These are phyloP conservation scores for Silene uniflora DNA, from an alignment of 148 eudicot genomes.

Conservation along the genomic window DNA sequence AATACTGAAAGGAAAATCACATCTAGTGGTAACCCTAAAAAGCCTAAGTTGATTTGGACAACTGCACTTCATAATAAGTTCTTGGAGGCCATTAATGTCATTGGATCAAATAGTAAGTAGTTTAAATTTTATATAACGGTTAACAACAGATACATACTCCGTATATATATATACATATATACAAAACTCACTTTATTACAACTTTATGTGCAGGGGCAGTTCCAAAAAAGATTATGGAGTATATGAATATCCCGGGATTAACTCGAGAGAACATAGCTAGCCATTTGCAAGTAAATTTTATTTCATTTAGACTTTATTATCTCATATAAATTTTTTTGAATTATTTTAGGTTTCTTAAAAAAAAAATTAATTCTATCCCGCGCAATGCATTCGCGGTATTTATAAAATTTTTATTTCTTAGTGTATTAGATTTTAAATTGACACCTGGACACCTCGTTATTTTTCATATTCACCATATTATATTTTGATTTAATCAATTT, in stretches of 20 bases:
- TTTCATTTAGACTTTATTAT: neutral
- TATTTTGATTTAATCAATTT: no score
- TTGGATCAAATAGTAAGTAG: constrained; percentile 22
- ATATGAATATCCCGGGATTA: constrained; percentile 24
- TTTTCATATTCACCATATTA: no score
- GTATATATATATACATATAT: no score
- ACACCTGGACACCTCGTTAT: no score
- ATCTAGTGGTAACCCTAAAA: neutral
- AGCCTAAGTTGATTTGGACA: constrained; percentile 22
- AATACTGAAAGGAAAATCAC: neutral
- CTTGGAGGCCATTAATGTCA: constrained; percentile 14
- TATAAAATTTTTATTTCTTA: no score
- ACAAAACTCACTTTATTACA: neutral
- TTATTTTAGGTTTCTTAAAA: no score
- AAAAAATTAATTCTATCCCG: no score
- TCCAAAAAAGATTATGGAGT: constrained; percentile 26
- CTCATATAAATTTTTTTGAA: no score
- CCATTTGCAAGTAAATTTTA: constrained; percentile 24
- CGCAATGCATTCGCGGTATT: no score
- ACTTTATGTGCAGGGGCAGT: constrained; percentile 17
- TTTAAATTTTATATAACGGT: neutral
- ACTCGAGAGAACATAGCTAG: constrained; percentile 26
- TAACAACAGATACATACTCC: no score
- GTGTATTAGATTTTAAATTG: no score
- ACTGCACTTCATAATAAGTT: constrained; percentile 18